Evolutionary conservation across 805 yeast genomes (phyloP), one percentile per base, ranked within the genome.

Genomic region (Suhomyces sp.): DNA sequence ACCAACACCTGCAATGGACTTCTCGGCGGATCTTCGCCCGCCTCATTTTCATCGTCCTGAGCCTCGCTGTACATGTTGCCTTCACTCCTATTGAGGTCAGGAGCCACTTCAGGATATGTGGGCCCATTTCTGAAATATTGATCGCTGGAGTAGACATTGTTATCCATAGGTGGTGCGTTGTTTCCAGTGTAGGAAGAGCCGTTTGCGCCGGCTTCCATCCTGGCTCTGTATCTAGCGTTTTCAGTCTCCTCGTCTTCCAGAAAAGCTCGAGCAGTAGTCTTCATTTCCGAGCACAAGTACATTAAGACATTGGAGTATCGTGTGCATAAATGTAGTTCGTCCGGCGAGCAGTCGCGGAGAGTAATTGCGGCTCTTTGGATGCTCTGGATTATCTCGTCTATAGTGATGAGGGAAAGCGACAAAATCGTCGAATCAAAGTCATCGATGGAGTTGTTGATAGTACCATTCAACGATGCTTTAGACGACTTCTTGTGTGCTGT

Each of bases 271-370:
- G 73, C 62, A 22, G 77, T 74, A 13, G 80, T 72, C 60, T 81
- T 85, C 83, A 87, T 83, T 63, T 88, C 90, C 3, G 88, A 81
- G 56, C 90, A 87, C 43, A 89, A 72, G 59, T 84, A 88, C 83
- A 87, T 78, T 59, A 89, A 69, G 48, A 87, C 86, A 12, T 88
- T 86, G 10, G 91, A 84, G 62, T 89, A 89, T 46, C 96, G 72
- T 0, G 89, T 83, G 64, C 96, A 86, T 29, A 91, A 72, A 70
- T 91, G 97, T 39, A 91, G 72, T 57, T 89, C 96, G 68, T 91
- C 97, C 0, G 97, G 97, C 1, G 96, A 81, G 22, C 96, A 87
- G 59, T 88, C 96, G 51, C 90, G 69, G 37, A 91, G 68, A 0
- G 86, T 84, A 13, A 83, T 76, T 0, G 97, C 93, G 1, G 92